These are phyloP conservation scores for Pyricularia grisea DNA, from an alignment of 2,329 filamentous ascomycete species.

Conservation along the genomic window DNA sequence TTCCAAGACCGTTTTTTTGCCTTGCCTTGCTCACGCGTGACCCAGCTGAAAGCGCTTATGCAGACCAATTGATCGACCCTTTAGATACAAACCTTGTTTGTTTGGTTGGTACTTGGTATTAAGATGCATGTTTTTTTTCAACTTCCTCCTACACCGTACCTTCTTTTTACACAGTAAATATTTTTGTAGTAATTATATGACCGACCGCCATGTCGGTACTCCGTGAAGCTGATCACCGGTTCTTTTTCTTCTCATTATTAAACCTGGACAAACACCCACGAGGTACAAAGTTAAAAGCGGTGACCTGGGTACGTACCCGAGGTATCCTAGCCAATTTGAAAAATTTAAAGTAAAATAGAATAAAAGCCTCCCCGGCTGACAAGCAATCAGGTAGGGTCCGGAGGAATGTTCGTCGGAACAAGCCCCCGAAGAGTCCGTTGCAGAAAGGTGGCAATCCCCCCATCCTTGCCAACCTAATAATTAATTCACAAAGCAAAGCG, in stretches of 20 bases:
- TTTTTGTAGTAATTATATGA: no score
- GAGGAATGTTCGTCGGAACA: neutral
- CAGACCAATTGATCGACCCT: neutral
- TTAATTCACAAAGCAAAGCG: neutral
- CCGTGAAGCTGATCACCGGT: neutral
- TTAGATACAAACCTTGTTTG: neutral
- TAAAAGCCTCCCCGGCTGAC: neutral
- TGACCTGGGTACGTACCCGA: neutral
- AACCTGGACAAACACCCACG: neutral
- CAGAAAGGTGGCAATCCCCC: no score
- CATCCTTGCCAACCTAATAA: no score
- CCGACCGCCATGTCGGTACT: neutral
- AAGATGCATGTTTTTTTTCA: no score
- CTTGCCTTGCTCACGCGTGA: neutral
- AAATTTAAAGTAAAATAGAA: neutral
- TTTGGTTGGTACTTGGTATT: neutral
- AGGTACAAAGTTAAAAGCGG: neutral
- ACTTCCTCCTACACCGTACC: no score
- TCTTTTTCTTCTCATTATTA: neutral
- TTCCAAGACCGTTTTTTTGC: neutral
- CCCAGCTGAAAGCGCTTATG: neutral
- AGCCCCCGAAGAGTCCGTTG: neutral
- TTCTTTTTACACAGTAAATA: no score
- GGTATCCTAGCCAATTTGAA: neutral
- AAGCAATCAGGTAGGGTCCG: neutral